Percentiles rank a stretch among this genome's conserved stretches.
Evolutionary conservation across 176 grass and related monocot species (phyloP).

Genomic region (Neostapfia colusana): DNA sequence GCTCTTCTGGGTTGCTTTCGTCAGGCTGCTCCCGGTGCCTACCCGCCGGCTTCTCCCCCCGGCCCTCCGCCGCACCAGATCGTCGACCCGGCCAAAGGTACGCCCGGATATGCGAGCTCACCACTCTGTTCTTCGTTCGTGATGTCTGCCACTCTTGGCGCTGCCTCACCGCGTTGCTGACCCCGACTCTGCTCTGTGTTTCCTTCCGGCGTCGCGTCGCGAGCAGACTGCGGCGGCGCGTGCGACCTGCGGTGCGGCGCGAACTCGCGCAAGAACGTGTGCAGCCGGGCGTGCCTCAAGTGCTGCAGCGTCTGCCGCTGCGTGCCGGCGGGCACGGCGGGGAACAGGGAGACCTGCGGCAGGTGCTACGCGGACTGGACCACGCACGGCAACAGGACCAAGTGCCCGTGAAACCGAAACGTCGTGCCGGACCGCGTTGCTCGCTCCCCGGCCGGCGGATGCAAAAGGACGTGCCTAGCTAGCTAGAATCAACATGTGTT

Average conservation of each 20-base stretch:
- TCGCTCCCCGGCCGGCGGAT: too few species aligned
- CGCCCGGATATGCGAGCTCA: neutral
- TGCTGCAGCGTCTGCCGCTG: conserved; percentile 84
- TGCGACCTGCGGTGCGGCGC: conserved; percentile 67
- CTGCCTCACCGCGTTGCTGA: neutral
- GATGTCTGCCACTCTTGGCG: neutral
- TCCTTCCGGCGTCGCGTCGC: too few species aligned
- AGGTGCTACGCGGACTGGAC: conserved; percentile 88
- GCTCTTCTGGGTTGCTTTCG: neutral
- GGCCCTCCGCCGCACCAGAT: conserved; percentile 65
- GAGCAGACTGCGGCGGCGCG: conserved; percentile 68
- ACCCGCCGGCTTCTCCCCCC: conserved; percentile 34
- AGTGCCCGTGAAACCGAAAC: conserved; percentile 61
- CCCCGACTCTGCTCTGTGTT: neutral
- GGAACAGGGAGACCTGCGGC: conserved; percentile 85
- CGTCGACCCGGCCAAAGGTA: conserved; percentile 67
- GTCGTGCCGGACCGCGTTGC: too few species aligned
- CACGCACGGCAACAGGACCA: conserved; percentile 87
- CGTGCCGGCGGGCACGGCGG: conserved; percentile 83
- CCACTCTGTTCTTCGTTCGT: neutral
- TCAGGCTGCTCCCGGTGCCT: conserved; percentile 45
- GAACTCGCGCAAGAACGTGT: conserved; percentile 71
- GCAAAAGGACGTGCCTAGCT: too few species aligned
- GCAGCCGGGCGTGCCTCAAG: conserved; percentile 70
- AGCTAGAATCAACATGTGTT: neutral